Evolutionary conservation across 306 rosid species (phyloP), one percentile per base, ranked within the genome.

Genomic region (Luffa acutangula): DNA sequence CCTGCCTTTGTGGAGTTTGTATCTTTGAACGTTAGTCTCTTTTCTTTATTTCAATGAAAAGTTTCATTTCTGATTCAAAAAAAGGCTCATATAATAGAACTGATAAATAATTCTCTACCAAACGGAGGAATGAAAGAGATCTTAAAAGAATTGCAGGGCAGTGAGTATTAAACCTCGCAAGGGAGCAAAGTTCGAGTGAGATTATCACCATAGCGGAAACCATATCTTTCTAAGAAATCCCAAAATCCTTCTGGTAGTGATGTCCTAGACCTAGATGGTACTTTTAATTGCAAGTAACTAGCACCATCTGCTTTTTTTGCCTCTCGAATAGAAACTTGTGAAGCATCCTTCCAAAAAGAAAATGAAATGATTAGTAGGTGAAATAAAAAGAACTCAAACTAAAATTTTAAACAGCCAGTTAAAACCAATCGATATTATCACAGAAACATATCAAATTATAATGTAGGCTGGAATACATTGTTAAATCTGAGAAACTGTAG

Each of bases 181-280:
- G 99, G 96, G 84, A 95, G 99, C 87, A 95, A 83, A 66, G 93
- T 81, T 76, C 99, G 97, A 75, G 76, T 87, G 59, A 79, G 76
- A 49, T 90, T 89, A 60, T 80, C 87, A 60, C 88, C 94, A 82
- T 93, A 91, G 48, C 79, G 90, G 82, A 85, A 95, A 39, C 99
- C 97, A 78, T 91, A 95, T 85, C 84, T 85, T 34, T 91, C 90
- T 31, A 95, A 46, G 59, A 95, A 95, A 5, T 83, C 81, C 99
- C 99, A 95, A 62, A 88, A 85, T 3, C 91, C 93, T 9, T 36
- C 79, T 0, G 21, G 80, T 67, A 81, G 57, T 78, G 82, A 85
- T 70, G 86, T 51, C 80, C 82, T 92, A 15, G 93, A 43, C 80
- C 82, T 92, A 15, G 93, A 43, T 33, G 90, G 87, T 15, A 84